phyloP scores from a whole-genome alignment of 2,329 filamentous ascomycete species.

The Stagonosporopsis cucurbitacearum region DNA sequence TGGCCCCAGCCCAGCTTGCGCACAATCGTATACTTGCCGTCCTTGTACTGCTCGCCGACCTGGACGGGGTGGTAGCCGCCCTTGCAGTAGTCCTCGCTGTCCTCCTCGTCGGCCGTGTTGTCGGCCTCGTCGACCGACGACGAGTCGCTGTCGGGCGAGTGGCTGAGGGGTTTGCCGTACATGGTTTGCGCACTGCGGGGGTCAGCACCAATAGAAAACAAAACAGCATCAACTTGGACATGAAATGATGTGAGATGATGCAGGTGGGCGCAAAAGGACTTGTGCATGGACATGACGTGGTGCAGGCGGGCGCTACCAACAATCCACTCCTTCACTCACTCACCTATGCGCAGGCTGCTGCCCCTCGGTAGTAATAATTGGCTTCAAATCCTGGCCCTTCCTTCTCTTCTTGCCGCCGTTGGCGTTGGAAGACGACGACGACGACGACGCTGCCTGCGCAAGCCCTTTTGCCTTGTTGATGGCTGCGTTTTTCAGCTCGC shows the following conservation, averaged over 20 bases:
- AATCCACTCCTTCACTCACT: no score
- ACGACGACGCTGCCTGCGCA: slow-evolving; percentile 49
- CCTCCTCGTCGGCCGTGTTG: slow-evolving; percentile 96
- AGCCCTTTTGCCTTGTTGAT: slow-evolving; percentile 72
- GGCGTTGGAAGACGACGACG: no score
- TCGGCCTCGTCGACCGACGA: slow-evolving; percentile 83
- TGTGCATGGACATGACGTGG: no score
- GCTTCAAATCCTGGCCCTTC: slow-evolving; percentile 73
- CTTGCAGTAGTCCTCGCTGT: slow-evolving; percentile 99
- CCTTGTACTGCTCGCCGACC: slow-evolving; percentile 96
- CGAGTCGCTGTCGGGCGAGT: slow-evolving; percentile 78
- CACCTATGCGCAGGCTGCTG: slow-evolving; percentile 45
- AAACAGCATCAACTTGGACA: no score
- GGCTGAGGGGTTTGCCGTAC: slow-evolving; percentile 65
- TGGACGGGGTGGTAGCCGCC: slow-evolving; percentile 96
- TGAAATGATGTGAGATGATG: no score
- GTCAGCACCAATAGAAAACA: no score
- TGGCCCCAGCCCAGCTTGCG: slow-evolving; percentile 98
- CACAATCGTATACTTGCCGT: slow-evolving; percentile 94
- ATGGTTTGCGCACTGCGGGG: slow-evolving; percentile 51
- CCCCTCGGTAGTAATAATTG: slow-evolving; percentile 75
- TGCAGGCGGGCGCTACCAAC: no score
- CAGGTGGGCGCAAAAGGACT: no score
- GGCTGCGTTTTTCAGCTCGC: slow-evolving; percentile 66
- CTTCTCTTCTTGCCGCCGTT: slow-evolving; percentile 74